phyloP scores from a whole-genome alignment of 257 asterid species.

The Nicotiana knightiana region DNA sequence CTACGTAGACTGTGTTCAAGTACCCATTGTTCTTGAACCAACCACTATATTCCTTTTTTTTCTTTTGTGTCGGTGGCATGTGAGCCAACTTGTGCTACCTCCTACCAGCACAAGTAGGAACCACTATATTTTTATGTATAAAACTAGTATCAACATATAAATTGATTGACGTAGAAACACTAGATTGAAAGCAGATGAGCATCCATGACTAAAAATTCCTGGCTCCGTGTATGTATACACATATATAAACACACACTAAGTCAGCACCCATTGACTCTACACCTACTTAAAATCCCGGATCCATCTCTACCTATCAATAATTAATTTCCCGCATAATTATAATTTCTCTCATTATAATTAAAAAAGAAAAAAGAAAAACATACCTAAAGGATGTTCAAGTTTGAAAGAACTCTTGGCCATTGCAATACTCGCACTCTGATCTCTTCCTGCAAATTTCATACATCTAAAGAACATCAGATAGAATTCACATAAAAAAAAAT shows the following conservation, averaged over 20 bases:
- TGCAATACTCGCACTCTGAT: slow-evolving; percentile 33
- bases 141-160: not conserved
- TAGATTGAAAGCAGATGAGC: not conserved
- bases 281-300: not conserved
- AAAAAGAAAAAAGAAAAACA: not conserved
- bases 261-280: not conserved
- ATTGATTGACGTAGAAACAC: not conserved
- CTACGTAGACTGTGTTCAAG: not conserved
- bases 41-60: not conserved
- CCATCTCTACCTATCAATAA: not conserved
- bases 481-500: not conserved
- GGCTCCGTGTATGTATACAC: not conserved
- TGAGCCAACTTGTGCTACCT: too few relatives aligned
- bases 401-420: slow-evolving; percentile 66
- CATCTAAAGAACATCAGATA: slow-evolving; percentile 33
- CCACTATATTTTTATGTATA: not conserved
- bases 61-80: too few relatives aligned
- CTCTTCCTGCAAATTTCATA: slow-evolving; percentile 45
- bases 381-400: slow-evolving; percentile 63
- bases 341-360: too few relatives aligned
- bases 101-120: too few relatives aligned
- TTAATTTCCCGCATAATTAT: not conserved
- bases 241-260: not conserved
- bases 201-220: not conserved
- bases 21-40: not conserved